Base-by-base conservation (phyloP, 1,284 basidiomycete species). In the Lentinula novae-zelandiae region DNA sequence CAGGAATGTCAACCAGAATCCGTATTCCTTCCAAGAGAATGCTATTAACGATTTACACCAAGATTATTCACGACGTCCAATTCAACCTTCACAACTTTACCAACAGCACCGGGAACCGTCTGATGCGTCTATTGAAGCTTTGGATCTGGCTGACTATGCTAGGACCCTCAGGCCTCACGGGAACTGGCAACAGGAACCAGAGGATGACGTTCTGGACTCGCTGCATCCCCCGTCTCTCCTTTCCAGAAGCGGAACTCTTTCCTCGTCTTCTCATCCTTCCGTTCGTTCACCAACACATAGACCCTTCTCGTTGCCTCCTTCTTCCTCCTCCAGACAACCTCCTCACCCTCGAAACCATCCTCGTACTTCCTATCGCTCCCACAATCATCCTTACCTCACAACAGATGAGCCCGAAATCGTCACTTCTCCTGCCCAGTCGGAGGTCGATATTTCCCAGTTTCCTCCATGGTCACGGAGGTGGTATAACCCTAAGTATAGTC, bases 111-210 rank as follows among this genome's bases (percentile, higher is more conserved):
- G 80, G 63, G 82, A 86, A 63, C 72, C 80, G 2, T 85, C 84
- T n/a, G 85, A 87, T 61, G 78, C 76, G 48, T 87, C 85, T 61
- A 78, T 88, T 1, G 86, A 88, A 68, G 86, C 86, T 2, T 77
- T 88, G 60, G 87, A 89, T 72, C 78, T 89, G 22, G 85, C 86
- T 42, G 86, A 87, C 69, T 89, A 88, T 71, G 77, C 84, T 8
- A 74, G 69, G 63, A 82, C 80, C 33, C 74, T 87, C 31, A 71
- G 67, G 40, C 65, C 67, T 65, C 60, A 69, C 61, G 71, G 66
- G 54, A 59, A 66, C 39, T 59, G 65, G 40, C 63, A 62, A 17
- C 68, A 66, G 13, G 64, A 70, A 8, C 65, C 68, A 54, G 69
- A 70, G 48, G 49, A 68, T 67, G 70, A 78, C 51, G 20, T 22